Base-by-base conservation (phyloP, 2,329 filamentous ascomycete genomes). In the Ophiostoma sp. region DNA sequence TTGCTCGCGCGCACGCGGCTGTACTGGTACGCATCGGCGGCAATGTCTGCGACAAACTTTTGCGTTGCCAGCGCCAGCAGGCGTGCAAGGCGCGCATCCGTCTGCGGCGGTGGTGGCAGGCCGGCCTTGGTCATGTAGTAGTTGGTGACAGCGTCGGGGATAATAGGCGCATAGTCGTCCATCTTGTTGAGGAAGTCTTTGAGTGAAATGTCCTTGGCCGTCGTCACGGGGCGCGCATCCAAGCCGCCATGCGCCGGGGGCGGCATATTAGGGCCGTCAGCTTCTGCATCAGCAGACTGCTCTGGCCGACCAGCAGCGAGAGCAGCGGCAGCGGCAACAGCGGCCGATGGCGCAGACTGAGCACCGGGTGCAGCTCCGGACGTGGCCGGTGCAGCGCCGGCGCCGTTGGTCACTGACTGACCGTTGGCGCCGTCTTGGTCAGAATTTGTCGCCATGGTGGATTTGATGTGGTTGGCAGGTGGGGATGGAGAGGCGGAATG, bases 121-220 rank as follows among this genome's bases (percentile, higher is more conserved):
- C 95, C 95, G 72, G 94, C 93, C 74, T 96, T 90, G 49, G 94
- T 96, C 81, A 99, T 91, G 81, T 99, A 99, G 84, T 98, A 97
- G 78, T 96, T 89, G 71, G 93, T 98, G 36, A 99, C 95, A 27
- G 95, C 95, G 76, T 99, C 95, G 63, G 95, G 95, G 74, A 99
- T 98, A 75, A 99, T 97, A 11, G 95, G 95, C 70, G 95, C 93
- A 79, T 95, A 98, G 75, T 99, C 95, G 76, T 99, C 95, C 89
- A 99, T 98, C 83, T 97, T 97, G 72, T 86, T 85, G 18, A 99
- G 79, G 76, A 99, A 97, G 79, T 98, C 94, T 76, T 93, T 90
- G 72, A 99, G 81, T 52, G 91, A 96, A 27, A 90, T 89, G 79
- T 99, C 95, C 80, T 98, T 98, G 77, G 93, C 92, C 66, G 89